Base-by-base conservation (phyloP, 2,329 filamentous ascomycete species). In the Epichloe sibirici region DNA sequence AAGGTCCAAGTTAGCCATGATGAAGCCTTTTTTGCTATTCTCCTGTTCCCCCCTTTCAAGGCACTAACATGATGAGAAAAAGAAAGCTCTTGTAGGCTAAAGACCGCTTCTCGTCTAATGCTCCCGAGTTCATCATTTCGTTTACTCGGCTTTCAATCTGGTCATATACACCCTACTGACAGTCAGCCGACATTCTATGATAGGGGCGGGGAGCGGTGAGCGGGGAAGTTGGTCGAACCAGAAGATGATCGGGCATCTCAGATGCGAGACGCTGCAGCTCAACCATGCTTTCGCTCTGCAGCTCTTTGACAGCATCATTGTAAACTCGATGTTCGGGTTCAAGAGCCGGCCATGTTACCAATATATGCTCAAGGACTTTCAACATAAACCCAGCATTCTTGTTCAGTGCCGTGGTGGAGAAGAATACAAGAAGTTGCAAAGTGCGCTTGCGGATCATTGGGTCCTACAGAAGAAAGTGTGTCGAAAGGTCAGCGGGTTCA, bases 1-100 rank as follows among this genome's bases (percentile, higher is more conserved):
- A 15, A 9, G 15, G 9, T 15, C 21, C n/a, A 13, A 21, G 15
- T 53, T 23, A 53, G 56, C 21, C 17, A 2, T 15, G 25, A 3
- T 31, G 21, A 17, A 21, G 17, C 15, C 47, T 13, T 31, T 11
- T 11, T 13, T 40, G 37, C 17, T n/a, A 3, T 7, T 40, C 15
- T 5, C n/a, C 5, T 28, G 5, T 5, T 17, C 6, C 17, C 11
- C 3, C 15, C 15, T 9, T 42, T 5, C 31, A 11, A 12, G 6
- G 39, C 7, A 65, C 75, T 63, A 71, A 86, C 80, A 93, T 85
- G 56, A 98, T 93, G 54, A 95, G 93, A 65, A 98, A 94, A 1
- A 97, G 75, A 57, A 97, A 91, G 9, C 90, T 91, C 59, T 83
- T 87, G 62, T 94, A 90, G 2, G 90, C 88, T 62, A 93, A 84